A percentile compares a stretch with the other conserved stretches of the same genome.
These are phyloP conservation scores for Limnanthes douglasii DNA, from an alignment of 345 rosid genomes.

Conservation along the genomic window DNA sequence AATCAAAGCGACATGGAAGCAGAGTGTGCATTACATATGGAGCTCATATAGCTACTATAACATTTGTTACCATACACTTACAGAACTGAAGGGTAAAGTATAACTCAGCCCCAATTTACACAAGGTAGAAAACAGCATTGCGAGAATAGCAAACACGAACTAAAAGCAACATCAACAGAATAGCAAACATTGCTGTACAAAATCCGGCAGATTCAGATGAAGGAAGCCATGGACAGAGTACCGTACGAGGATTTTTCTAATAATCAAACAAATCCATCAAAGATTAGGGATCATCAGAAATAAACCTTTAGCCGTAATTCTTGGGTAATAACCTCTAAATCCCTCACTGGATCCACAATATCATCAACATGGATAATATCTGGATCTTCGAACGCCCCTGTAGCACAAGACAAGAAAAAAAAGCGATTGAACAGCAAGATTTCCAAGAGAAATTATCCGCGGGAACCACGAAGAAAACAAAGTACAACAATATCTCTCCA, in stretches of 20 bases:
- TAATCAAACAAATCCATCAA: slow-evolving; percentile 1
- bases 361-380: slow-evolving; percentile 97
- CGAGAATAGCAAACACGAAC: too few species aligned
- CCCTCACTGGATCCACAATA: slow-evolving; percentile 87
- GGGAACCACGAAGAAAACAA: not conserved
- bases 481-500: not conserved
- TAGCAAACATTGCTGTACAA: too few species aligned
- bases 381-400: slow-evolving; percentile 96
- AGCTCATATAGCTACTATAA: too few species aligned
- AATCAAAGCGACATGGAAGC: too few species aligned
- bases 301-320: slow-evolving; percentile 82
- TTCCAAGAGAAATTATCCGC: not conserved
- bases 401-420: not conserved
- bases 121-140: too few species aligned
- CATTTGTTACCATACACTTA: too few species aligned
- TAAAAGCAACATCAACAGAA: too few species aligned
- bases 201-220: too few species aligned
- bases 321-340: slow-evolving; percentile 63
- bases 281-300: slow-evolving; percentile 1
- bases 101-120: too few species aligned
- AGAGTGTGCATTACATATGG: too few species aligned
- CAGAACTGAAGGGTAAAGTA: too few species aligned
- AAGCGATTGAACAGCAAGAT: not conserved
- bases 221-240: too few species aligned
- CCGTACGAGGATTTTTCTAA: not conserved